Conservation (phyloP, 2,329 filamentous ascomycete species). For the Fusarium sp. region DNA sequence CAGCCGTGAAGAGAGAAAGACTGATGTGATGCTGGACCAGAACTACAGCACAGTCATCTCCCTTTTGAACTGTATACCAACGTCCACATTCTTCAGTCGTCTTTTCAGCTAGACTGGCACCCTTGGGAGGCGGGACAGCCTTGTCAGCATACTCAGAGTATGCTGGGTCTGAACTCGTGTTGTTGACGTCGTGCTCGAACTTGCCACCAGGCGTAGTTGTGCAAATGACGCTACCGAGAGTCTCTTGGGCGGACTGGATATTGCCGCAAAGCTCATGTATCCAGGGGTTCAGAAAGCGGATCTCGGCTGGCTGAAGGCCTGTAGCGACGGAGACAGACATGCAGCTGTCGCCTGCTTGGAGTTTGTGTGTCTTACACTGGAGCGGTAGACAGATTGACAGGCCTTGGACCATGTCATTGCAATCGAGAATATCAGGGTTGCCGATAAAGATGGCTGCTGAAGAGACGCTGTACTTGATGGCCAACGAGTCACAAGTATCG, state of each 20-base stretch:
- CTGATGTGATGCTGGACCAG: background rate
- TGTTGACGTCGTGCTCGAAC: background rate
- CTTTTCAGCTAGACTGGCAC: background rate
- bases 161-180: background rate
- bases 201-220: background rate
- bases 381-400: slow-evolving; percentile 16
- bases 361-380: slow-evolving; percentile 12
- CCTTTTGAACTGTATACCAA: background rate
- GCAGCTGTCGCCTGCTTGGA: background rate
- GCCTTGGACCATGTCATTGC: slow-evolving; percentile 1
- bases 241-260: background rate
- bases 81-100: background rate
- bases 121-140: background rate
- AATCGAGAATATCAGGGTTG: slow-evolving; percentile 18
- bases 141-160: background rate
- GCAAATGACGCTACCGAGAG: background rate
- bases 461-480: slow-evolving; percentile 22
- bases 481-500: slow-evolving; percentile 22
- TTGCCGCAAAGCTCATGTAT: background rate
- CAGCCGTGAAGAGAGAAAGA: background rate
- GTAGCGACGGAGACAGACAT: background rate
- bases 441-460: slow-evolving; percentile 17
- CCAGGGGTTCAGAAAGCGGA: background rate
- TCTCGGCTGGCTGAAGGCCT: background rate
- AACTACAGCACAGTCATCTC: background rate